Evolutionary conservation across 2,329 filamentous ascomycete genomes (phyloP), one percentile per base, ranked within the genome.

Genomic region (Orbilia brochopaga): DNA sequence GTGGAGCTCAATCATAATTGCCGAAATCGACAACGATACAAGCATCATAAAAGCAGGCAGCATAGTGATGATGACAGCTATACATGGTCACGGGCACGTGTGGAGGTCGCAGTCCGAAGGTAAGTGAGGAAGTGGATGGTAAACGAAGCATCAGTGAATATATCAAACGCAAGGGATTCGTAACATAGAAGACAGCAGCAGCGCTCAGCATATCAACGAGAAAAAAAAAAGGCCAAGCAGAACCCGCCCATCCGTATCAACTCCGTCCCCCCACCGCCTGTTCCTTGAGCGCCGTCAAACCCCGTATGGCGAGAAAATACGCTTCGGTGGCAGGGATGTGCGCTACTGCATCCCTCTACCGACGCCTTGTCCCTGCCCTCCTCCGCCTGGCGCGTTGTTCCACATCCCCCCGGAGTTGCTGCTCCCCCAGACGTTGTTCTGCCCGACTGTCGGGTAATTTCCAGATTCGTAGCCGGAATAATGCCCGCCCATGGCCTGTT

Each of bases 361-460:
- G 44, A 58, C 35, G n/a, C 59, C 59, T 19, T 59, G 59, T 19
- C 58, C 37, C 17, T 51, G 23, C 15, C 19, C 46, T 3, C 10
- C 17, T 23, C 46, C 46, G 3, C 23, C 59, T n/a, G 46, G 59
- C 35, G 35, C 37, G 27, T 46, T 63, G 23, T 60, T 70, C 59
- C 60, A 64, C 37, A 37, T 59, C 46, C 59, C 60, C 46, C 59
- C 60, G 50, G 59, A 54, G 46, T 21, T 23, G 46, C 64, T 70
- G 15, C 8, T 32, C 8, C 59, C 66, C 66, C 66, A 70, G 17
- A 70, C 66, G 40, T 70, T 70, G 51, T 64, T 70, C 50, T 70
- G 66, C 30, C 66, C 66, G 46, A 70, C 53, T 7, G 58, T 59
- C 32, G 66, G 63, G 51, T 70, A 70, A 4, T 53, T 27, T 8